phyloP scores from a whole-genome alignment of 768 basidiomycete genomes.

The Termitomyces sp. region DNA sequence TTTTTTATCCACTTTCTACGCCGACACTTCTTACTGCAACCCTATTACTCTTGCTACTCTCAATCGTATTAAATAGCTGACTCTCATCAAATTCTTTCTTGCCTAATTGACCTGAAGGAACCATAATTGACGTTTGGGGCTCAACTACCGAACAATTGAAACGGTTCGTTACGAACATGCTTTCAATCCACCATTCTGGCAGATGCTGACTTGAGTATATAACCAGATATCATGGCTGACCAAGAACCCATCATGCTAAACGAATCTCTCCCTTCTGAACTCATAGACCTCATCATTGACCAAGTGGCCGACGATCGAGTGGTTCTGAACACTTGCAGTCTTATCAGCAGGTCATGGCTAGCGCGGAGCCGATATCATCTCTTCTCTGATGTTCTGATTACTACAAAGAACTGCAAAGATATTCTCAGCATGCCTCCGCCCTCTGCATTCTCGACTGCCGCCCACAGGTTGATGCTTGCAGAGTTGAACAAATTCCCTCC shows the following conservation, averaged over 20 bases:
- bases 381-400: conserved; percentile 9
- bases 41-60: background rate
- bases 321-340: conserved; percentile 11
- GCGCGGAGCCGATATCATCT: conserved; percentile 10
- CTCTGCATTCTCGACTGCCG: conserved; percentile 1
- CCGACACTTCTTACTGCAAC: background rate
- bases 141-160: background rate
- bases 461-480: conserved; percentile 9
- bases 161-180: background rate
- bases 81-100: background rate
- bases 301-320: conserved; percentile 14
- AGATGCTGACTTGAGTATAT: background rate
- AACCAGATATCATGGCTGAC: background rate
- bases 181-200: background rate
- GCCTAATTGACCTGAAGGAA: background rate
- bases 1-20: background rate
- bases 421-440: conserved; percentile 3
- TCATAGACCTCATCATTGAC: conserved; percentile 18
- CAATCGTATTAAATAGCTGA: background rate
- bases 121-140: background rate
- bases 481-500: background rate
- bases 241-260: background rate
- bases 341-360: conserved; percentile 14
- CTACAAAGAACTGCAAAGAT: background rate
- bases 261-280: conserved; percentile 12